A percentile compares a stretch with the other conserved stretches of the same genome.
These are phyloP conservation scores for Podaxis sp. DNA, from an alignment of 768 basidiomycete species.

Conservation along the genomic window DNA sequence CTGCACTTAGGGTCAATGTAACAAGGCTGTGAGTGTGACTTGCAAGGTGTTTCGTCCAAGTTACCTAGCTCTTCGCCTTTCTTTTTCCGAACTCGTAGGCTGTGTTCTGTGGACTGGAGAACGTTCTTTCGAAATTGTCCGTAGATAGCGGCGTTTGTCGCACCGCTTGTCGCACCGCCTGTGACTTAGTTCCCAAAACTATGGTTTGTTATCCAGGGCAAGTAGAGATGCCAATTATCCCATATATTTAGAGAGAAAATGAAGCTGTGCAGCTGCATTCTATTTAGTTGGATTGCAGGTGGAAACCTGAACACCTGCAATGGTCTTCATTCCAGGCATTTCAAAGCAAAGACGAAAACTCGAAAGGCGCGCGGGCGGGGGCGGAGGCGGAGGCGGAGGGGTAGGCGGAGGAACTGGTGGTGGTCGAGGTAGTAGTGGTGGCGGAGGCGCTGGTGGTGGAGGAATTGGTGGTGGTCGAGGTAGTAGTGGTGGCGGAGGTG, in stretches of 20 bases:
- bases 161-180: background rate
- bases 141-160: background rate
- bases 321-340: conserved; percentile 25
- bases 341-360: conserved; percentile 18
- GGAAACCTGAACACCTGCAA: background rate
- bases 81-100: background rate
- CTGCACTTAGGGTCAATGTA: too few relatives aligned
- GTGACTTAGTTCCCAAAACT: too few relatives aligned
- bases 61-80: too few relatives aligned
- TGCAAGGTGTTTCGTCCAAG: too few relatives aligned
- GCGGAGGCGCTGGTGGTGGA: too few relatives aligned
- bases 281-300: background rate
- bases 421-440: too few relatives aligned
- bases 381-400: conserved; percentile 22
- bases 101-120: too few relatives aligned
- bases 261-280: background rate
- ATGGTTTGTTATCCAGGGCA: too few relatives aligned
- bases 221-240: too few relatives aligned
- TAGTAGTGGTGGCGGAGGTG: conserved; percentile 10
- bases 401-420: background rate
- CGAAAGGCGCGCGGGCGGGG: conserved; percentile 24
- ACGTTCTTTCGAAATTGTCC: background rate
- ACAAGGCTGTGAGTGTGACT: too few relatives aligned
- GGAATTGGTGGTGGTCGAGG: too few relatives aligned
- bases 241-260: too few relatives aligned